These are phyloP conservation scores for Fragosphaeria purpurea DNA, from an alignment of 2,329 filamentous ascomycete genomes.

Conservation along the genomic window DNA sequence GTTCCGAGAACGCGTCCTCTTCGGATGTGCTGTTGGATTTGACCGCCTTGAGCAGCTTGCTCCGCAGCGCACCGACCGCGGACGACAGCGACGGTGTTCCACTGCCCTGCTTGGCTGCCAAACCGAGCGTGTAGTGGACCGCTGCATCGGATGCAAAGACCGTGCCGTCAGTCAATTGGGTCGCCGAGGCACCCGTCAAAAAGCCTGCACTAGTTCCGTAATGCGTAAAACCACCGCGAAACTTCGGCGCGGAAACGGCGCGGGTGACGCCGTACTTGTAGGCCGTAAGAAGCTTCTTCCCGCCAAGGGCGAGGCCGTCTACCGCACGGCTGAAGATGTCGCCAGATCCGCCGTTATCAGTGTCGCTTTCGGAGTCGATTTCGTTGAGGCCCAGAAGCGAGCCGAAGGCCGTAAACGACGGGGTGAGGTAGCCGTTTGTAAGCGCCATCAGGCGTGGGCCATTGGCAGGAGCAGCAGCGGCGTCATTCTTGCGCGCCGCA, in stretches of 20 bases:
- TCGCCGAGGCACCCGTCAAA: constrained; percentile 34
- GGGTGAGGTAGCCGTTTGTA: constrained; percentile 49
- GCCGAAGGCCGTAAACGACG: constrained; percentile 51
- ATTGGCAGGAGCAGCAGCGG: neutral
- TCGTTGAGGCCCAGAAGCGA: constrained; percentile 52
- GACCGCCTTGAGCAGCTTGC: constrained; percentile 43
- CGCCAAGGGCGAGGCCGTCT: constrained; percentile 45
- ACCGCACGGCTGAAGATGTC: constrained; percentile 46
- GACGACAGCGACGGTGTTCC: constrained; percentile 41
- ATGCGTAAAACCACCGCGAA: constrained; percentile 31
- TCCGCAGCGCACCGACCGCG: constrained; percentile 40
- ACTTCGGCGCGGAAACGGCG: constrained; percentile 46
- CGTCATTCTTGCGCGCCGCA: constrained; percentile 18
- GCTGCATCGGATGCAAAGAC: constrained; percentile 45
- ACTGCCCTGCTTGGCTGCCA: constrained; percentile 32
- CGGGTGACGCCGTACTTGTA: constrained; percentile 47
- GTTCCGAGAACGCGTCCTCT: constrained; percentile 36
- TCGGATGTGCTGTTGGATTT: constrained; percentile 20
- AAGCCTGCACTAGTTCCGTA: constrained; percentile 51
- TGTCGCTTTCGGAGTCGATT: constrained; percentile 47
- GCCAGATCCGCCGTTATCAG: constrained; percentile 38
- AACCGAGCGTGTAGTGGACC: constrained; percentile 45
- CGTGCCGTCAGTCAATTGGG: constrained; percentile 35
- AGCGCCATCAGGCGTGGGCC: constrained; percentile 34
- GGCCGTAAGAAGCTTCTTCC: constrained; percentile 44